A percentile compares a stretch with the other conserved stretches of the same genome.
These are phyloP conservation scores for Niebla homalea DNA, from an alignment of 495 filamentous ascomycete genomes.

Conservation along the genomic window DNA sequence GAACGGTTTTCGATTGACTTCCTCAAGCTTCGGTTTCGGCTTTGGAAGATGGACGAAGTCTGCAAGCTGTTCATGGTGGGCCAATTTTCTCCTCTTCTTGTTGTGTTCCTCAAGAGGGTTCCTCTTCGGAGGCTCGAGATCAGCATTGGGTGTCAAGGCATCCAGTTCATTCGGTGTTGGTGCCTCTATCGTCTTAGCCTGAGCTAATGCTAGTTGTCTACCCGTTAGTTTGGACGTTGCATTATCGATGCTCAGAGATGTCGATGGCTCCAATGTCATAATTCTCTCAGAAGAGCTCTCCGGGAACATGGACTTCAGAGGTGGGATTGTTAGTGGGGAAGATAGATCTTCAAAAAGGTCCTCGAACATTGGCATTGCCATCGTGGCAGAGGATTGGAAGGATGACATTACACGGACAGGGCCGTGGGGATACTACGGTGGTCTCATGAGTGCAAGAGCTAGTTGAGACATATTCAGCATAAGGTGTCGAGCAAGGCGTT, in stretches of 20 bases:
- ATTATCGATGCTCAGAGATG: slow-evolving; percentile 25
- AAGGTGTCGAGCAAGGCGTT: no score
- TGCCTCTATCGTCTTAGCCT: slow-evolving; percentile 18
- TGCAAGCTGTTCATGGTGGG: slow-evolving; percentile 31
- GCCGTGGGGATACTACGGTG: no score
- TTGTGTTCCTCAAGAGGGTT: slow-evolving; percentile 24
- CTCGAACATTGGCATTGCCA: slow-evolving; percentile 12
- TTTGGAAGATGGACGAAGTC: slow-evolving; percentile 38
- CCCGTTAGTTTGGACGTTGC: slow-evolving; percentile 23
- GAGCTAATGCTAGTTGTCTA: slow-evolving; percentile 17
- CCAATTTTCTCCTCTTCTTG: slow-evolving; percentile 25
- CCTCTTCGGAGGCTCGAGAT: slow-evolving; percentile 25
- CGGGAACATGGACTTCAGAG: slow-evolving; percentile 30
- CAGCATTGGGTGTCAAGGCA: slow-evolving; percentile 11
- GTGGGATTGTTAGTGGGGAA: slow-evolving; percentile 35
- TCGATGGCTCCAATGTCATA: slow-evolving; percentile 35
- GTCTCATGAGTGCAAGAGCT: no score
- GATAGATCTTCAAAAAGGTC: slow-evolving; percentile 30
- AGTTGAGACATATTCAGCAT: no score
- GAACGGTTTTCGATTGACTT: slow-evolving; percentile 36
- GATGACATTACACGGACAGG: not conserved
- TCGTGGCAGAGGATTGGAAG: not conserved
- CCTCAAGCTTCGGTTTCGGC: slow-evolving; percentile 33
- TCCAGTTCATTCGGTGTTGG: slow-evolving; percentile 6
- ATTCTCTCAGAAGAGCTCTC: slow-evolving; percentile 28